These are phyloP conservation scores for Lentinula boryana DNA, from an alignment of 768 basidiomycete genomes.

Conservation along the genomic window DNA sequence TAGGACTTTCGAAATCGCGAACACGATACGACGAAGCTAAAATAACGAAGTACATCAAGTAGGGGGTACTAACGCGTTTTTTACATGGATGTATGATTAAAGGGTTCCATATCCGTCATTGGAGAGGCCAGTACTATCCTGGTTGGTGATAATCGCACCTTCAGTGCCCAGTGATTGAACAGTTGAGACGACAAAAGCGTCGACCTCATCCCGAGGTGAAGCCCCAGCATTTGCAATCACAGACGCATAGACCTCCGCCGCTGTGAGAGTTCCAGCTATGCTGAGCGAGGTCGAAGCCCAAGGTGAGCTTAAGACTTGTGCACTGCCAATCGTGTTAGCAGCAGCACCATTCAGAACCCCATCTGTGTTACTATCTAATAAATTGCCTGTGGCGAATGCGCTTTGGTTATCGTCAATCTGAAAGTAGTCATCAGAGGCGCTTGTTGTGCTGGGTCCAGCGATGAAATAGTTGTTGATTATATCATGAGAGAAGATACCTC, in stretches of 20 bases:
- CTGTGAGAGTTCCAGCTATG: slow-evolving; percentile 12
- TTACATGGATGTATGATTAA: not conserved
- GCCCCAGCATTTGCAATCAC: slow-evolving; percentile 15
- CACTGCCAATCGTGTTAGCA: slow-evolving; percentile 15
- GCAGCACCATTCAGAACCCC: slow-evolving; percentile 16
- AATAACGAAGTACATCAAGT: not conserved
- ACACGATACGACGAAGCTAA: no score
- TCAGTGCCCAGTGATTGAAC: slow-evolving; percentile 14
- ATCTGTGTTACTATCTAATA: slow-evolving; percentile 16
- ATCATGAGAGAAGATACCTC: slow-evolving; percentile 15
- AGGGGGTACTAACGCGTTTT: not conserved
- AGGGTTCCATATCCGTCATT: slow-evolving; percentile 18
- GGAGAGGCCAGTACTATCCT: slow-evolving; percentile 14
- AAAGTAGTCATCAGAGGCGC: slow-evolving; percentile 16
- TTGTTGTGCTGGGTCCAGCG: slow-evolving; percentile 16
- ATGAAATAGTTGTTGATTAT: slow-evolving; percentile 18
- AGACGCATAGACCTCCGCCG: slow-evolving; percentile 13
- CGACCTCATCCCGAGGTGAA: slow-evolving; percentile 15
- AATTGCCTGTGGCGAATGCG: slow-evolving; percentile 15
- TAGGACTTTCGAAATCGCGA: no score
- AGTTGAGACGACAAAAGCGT: slow-evolving; percentile 13
- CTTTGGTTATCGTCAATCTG: slow-evolving; percentile 19
- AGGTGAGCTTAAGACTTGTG: slow-evolving; percentile 9
- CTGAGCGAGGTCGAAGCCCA: slow-evolving; percentile 13
- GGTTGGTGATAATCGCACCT: slow-evolving; percentile 16